phyloP scores from a whole-genome alignment of 345 rosid genomes.

The Reutealis trisperma region DNA sequence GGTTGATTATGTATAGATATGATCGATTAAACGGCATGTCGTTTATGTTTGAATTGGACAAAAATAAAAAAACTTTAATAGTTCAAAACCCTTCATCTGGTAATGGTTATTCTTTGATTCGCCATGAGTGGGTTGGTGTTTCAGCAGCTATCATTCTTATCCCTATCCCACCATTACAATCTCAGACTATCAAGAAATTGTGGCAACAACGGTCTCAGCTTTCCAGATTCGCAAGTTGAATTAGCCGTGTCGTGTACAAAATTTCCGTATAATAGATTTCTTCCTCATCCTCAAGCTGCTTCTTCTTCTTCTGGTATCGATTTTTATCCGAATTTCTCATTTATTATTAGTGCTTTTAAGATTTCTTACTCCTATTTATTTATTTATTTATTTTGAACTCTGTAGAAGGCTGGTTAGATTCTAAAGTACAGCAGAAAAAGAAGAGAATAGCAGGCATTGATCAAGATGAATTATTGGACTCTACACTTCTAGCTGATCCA shows the following conservation, averaged over 20 bases:
- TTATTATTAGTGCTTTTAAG: neutral
- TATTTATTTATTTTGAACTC: too few relatives aligned
- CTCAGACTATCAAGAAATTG: neutral
- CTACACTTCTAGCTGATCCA: conserved; percentile 68
- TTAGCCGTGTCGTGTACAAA: neutral
- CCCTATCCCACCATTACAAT: neutral
- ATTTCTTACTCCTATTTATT: too few relatives aligned
- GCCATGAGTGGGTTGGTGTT: conserved; percentile 2
- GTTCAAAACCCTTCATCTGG: neutral
- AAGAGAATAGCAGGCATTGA: conserved; percentile 58
- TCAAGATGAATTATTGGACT: conserved; percentile 71
- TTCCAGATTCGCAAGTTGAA: neutral
- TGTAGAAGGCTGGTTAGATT: conserved; percentile 51
- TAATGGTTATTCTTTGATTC: neutral
- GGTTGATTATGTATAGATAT: too few relatives aligned
- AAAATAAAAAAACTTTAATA: too few relatives aligned
- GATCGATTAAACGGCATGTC: too few relatives aligned
- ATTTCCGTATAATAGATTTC: neutral
- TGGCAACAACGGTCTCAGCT: neutral
- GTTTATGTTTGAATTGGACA: too few relatives aligned
- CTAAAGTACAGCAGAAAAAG: conserved; percentile 32
- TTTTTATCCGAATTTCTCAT: neutral
- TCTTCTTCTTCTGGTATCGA: conserved; percentile 16
- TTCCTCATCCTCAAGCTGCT: neutral
- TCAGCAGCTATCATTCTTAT: conserved; percentile 4